Base-by-base conservation (phyloP, 2,329 filamentous ascomycete genomes). In the Furcasterigmium sp. region DNA sequence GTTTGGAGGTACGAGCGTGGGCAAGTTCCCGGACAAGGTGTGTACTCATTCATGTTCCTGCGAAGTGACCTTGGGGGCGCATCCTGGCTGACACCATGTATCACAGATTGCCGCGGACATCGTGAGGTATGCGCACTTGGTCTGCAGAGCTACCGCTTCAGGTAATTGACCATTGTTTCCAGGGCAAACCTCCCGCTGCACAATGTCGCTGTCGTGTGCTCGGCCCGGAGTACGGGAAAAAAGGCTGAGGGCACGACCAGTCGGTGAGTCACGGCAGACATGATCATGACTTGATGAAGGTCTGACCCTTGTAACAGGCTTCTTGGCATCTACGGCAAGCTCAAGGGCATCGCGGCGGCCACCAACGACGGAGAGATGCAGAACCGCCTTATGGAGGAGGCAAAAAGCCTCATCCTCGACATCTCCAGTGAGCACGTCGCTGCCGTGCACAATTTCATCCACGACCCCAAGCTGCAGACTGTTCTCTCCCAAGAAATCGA, bases 221-320 rank as follows among this genome's bases (percentile, higher is more conserved):
- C 93, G 48, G 93, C 93, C 34, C 78, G 93, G 61, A 96, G 90
- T 68, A 93, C 87, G 47, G 91, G 89, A 50, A 95, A 91, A 62
- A 98, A 98, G 70, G 80, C 84, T 43, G 89, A 94, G 55, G 93
- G 93, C 48, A 98, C 93, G 46, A 98, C 93, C 29, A 97, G 94
- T 67, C 81, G 90, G 86, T 91, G 69, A 79, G 84, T 77, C 62
- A 57, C 42, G 15, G 25, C 23, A 11, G 32, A n/a, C 23, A 32
- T n/a, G 13, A 37, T 11, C 30, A 29, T n/a, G 14, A 21, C 30
- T 3, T 21, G 10, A 35, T n/a, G 14, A 13, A 35, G 32, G 7
- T 35, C 46, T 51, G 21, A 39, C 35, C 14, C 17, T 32, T 14
- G 11, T 5, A 43, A 39, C 53, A 79, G 76, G 28, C 60, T 85